Base-by-base conservation (phyloP, 257 asterid species). In the Forsythia suspensa region DNA sequence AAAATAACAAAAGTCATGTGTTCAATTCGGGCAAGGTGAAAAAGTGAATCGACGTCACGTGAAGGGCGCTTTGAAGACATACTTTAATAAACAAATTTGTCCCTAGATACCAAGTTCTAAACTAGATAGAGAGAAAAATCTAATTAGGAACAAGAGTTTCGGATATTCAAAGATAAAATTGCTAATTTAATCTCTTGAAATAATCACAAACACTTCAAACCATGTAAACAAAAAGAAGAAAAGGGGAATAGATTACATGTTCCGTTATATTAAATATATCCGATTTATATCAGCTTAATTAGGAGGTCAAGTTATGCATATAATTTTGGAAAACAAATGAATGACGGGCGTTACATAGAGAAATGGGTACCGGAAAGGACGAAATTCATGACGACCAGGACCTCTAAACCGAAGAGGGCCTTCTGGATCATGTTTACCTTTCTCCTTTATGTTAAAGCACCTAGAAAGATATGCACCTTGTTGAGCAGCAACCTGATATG, bases 381-480 rank as follows among this genome's bases (percentile, higher is more conserved):
- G 93, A 82, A 96, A 96, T 59, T 89, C 94, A 87, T 96, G 98
- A 70, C 96, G 97, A 24, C 98, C 98, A 0, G 92, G 88, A 81
- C 92, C 81, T 78, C 85, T 84, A 84, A 96, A 96, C 74, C 88
- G 91, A 8, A 96, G 97, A 77, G 99, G 99, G 71, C 99, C 99
- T 90, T 94, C 97, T 1, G 99, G 99, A n/a, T 88, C 82, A 4
- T 57, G 16, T 75, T 71, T 76, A 71, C 91, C 76, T 74, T 87
- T 80, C 61, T 88, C 92, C 81, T 88, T 55, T 73, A 8, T 79
- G 87, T 96, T 96, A 83, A 96, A 89, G 91, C 99, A 95, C 69
- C 85, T 78, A 41, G 99, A 89, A 77, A 95, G 97, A 85, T 93
- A 95, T 34, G 94, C 86, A 71, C 99, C 99, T 92, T 96, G 97